These are phyloP conservation scores for Lycium barbarum DNA, from an alignment of 257 asterid species.

Conservation along the genomic window DNA sequence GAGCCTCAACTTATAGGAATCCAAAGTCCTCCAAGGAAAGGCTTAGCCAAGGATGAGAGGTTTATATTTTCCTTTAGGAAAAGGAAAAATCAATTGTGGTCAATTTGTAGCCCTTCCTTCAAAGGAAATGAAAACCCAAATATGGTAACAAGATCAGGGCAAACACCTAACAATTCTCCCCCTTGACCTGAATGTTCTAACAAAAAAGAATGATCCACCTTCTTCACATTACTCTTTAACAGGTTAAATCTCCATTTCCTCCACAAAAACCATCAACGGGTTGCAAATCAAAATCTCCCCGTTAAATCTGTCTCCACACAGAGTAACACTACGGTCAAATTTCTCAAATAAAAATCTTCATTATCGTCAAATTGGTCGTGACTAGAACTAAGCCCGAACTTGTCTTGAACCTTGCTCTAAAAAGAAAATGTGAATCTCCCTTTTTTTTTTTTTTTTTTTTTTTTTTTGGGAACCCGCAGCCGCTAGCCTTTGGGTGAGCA, in stretches of 20 bases:
- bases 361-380: too few species aligned
- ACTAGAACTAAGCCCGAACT: too few species aligned
- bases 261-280: background rate
- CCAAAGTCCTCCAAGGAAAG: background rate
- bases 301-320: too few species aligned
- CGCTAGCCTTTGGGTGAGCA: too few species aligned
- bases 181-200: background rate
- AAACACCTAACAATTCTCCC: background rate
- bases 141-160: background rate
- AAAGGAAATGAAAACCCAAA: background rate
- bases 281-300: too few species aligned
- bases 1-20: background rate
- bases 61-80: background rate
- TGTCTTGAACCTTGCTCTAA: too few species aligned
- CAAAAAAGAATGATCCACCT: background rate
- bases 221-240: background rate
- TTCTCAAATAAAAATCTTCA: too few species aligned
- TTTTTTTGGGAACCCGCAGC: too few species aligned
- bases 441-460: too few species aligned
- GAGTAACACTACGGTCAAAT: too few species aligned
- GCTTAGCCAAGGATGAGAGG: background rate
- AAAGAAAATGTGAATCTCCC: too few species aligned
- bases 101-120: background rate
- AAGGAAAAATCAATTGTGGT: background rate
- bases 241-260: conserved; percentile 5